phyloP scores from a whole-genome alignment of 2,329 filamentous ascomycete genomes.

The Fragosphaeria purpurea region DNA sequence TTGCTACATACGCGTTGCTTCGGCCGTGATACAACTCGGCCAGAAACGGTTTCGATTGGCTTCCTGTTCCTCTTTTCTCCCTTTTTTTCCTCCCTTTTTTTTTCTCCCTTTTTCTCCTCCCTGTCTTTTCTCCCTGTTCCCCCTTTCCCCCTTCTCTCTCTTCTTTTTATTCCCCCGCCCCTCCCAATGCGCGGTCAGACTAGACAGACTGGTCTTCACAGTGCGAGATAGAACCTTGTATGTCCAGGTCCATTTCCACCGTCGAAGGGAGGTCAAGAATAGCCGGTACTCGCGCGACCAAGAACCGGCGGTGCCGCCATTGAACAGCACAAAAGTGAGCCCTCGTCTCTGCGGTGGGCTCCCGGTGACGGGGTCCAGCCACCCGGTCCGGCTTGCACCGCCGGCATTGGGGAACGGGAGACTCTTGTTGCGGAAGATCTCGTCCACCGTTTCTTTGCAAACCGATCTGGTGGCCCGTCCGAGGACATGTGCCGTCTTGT shows the following conservation, averaged over 20 bases:
- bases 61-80: neutral
- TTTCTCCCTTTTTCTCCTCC: neutral
- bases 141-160: neutral
- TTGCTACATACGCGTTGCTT: too few relatives aligned
- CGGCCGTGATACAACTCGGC: too few relatives aligned
- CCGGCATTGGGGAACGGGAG: conserved; percentile 38
- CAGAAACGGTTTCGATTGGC: too few relatives aligned
- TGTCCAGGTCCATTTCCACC: too few relatives aligned
- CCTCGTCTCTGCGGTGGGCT: conserved; percentile 51
- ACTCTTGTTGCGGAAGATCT: conserved; percentile 54
- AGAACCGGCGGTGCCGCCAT: conserved; percentile 36
- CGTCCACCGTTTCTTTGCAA: conserved; percentile 41
- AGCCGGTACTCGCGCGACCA: conserved; percentile 10
- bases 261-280: too few relatives aligned
- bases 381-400: conserved; percentile 33
- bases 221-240: too few relatives aligned
- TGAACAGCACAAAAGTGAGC: conserved; percentile 41
- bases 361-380: conserved; percentile 34
- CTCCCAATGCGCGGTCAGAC: neutral
- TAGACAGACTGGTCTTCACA: too few relatives aligned
- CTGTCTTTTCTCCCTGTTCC: neutral
- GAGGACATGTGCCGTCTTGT: conserved; percentile 47
- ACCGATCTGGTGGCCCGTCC: conserved; percentile 41
- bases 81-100: neutral
- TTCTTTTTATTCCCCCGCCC: neutral